phyloP scores from a whole-genome alignment of 2,329 filamentous ascomycete species.

The Cucurbitaria berberidis region DNA sequence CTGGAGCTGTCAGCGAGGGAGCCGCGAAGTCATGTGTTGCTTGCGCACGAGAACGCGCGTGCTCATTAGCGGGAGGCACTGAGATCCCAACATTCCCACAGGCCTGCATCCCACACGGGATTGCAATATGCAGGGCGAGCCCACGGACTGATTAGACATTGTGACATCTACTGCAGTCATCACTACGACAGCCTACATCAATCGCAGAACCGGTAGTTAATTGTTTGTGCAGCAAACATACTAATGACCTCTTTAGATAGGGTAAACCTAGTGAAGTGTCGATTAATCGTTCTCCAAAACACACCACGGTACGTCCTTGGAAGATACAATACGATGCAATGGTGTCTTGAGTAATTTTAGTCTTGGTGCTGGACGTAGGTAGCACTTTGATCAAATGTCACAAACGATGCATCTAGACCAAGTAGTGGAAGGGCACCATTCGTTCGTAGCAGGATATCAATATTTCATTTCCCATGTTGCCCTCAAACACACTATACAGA shows the following conservation, averaged over 20 bases:
- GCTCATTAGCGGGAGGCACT: conserved; percentile 28
- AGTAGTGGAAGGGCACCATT: background rate
- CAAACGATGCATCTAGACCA: too few species aligned
- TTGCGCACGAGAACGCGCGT: conserved; percentile 23
- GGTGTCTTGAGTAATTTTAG: too few species aligned
- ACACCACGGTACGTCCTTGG: background rate
- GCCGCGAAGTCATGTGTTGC: conserved; percentile 25
- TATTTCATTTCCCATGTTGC: background rate
- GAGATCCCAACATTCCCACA: conserved; percentile 19
- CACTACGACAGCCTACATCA: conserved; percentile 16
- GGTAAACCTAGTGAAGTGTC: background rate
- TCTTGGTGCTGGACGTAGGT: too few species aligned
- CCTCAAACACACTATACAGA: background rate
- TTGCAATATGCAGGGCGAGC: conserved; percentile 20
- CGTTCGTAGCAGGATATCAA: background rate
- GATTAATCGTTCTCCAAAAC: background rate
- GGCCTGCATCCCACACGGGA: conserved; percentile 11
- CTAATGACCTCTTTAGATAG: background rate
- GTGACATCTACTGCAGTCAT: conserved; percentile 6
- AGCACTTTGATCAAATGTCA: too few species aligned
- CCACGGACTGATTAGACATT: conserved; percentile 18
- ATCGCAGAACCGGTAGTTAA: background rate
- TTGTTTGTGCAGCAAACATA: background rate
- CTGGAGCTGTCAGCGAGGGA: conserved; percentile 13
- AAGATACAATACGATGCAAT: too few species aligned